A percentile compares a stretch with the other conserved stretches of the same genome.
These are phyloP conservation scores for Penicillium brasilianum DNA, from an alignment of 2,329 filamentous ascomycete genomes.

Conservation along the genomic window DNA sequence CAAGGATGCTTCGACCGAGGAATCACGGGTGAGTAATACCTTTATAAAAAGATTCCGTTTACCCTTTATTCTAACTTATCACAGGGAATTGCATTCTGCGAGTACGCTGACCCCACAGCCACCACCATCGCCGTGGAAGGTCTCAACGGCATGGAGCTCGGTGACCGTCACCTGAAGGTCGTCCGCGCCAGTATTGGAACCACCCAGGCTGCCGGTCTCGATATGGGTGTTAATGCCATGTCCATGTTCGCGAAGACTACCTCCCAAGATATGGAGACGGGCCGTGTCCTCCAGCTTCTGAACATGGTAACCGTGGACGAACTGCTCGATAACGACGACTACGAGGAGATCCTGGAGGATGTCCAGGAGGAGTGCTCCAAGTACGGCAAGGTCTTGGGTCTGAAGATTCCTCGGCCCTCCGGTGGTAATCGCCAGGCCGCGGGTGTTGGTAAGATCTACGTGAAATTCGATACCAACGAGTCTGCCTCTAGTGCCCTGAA, in stretches of 20 bases:
- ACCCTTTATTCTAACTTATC: constrained; percentile 28
- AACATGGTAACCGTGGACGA: constrained; percentile 99
- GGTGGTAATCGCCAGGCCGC: constrained; percentile 82
- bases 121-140: constrained; percentile 89
- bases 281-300: constrained; percentile 85
- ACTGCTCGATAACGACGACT: constrained; percentile 90
- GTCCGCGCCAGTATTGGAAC: constrained; percentile 88
- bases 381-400: constrained; percentile 80
- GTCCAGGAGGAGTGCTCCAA: constrained; percentile 92
- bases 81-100: constrained; percentile 94
- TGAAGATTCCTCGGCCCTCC: constrained; percentile 89
- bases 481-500: constrained; percentile 82
- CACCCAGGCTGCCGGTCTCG: constrained; percentile 87
- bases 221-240: constrained; percentile 97
- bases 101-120: constrained; percentile 76
- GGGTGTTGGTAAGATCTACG: constrained; percentile 95
- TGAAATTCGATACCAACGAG: constrained; percentile 84
- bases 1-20: constrained; percentile 82
- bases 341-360: constrained; percentile 97
- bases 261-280: constrained; percentile 75
- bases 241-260: constrained; percentile 94
- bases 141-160: constrained; percentile 90
- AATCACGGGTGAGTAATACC: constrained; percentile 74
- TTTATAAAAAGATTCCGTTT: neutral
- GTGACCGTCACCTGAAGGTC: constrained; percentile 83